Percentiles rank a stretch among this genome's conserved stretches.
Conservation (phyloP, 306 rosid species). For the Trifolium subterraneum region DNA sequence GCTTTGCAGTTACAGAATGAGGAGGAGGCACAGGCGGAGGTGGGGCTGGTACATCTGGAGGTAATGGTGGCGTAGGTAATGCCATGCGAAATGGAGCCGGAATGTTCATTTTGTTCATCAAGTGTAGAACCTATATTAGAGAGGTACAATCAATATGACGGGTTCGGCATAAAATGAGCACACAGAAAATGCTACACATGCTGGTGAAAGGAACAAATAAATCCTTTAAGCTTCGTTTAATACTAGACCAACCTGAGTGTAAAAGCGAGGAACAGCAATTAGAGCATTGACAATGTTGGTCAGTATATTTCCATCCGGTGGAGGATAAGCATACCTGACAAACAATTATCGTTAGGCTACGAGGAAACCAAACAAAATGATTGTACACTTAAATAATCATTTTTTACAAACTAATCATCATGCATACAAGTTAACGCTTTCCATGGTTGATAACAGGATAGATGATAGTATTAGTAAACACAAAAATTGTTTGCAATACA, state of each 20-base stretch:
- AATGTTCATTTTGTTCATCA: slow-evolving; percentile 98
- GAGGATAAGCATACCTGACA: slow-evolving; percentile 92
- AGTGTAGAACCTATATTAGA: slow-evolving; percentile 76
- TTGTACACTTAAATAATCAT: slow-evolving; percentile 6
- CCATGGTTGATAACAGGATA: slow-evolving; percentile 5
- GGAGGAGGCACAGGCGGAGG: slow-evolving; percentile 60
- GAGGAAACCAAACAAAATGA: slow-evolving; percentile 40
- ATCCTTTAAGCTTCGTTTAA: slow-evolving; percentile 29
- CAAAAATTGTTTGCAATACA: slow-evolving; percentile 2
- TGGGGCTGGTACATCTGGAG: slow-evolving; percentile 68
- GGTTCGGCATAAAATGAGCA: slow-evolving; percentile 27
- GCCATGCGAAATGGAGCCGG: slow-evolving; percentile 98
- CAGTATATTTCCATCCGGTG: slow-evolving; percentile 94
- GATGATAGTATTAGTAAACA: slow-evolving; percentile 1
- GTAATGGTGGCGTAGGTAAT: slow-evolving; percentile 94
- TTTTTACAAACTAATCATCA: slow-evolving; percentile 19
- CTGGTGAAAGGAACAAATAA: slow-evolving; percentile 29
- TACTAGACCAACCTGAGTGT: slow-evolving; percentile 74
- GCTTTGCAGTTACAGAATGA: slow-evolving; percentile 50
- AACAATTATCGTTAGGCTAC: slow-evolving; percentile 30
- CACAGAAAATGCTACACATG: slow-evolving; percentile 28
- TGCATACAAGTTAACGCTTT: not conserved
- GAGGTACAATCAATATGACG: slow-evolving; percentile 40
- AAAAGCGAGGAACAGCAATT: slow-evolving; percentile 93
- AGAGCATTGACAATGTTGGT: slow-evolving; percentile 92